Percentiles rank a stretch among this genome's conserved stretches.
Conservation (phyloP, 306 rosid species). For the Vicia sativa region DNA sequence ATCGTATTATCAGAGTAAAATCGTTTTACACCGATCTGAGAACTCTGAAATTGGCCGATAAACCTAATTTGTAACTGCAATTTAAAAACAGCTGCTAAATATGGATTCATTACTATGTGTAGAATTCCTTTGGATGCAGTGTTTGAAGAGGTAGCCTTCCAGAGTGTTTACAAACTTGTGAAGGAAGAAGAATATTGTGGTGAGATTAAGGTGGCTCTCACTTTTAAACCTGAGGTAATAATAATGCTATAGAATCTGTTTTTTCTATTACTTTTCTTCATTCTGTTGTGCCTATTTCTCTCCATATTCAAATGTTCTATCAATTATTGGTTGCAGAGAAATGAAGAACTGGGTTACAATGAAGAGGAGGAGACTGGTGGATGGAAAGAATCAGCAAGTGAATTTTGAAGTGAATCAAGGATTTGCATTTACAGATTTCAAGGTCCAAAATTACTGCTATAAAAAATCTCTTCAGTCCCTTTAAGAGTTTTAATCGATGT, state of each 20-base stretch:
- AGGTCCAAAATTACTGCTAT: not conserved
- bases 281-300: constrained; percentile 3
- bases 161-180: constrained; percentile 47
- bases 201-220: constrained; percentile 54
- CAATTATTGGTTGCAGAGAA: constrained; percentile 36
- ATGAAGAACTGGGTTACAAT: not conserved
- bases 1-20: not conserved
- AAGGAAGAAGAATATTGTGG: constrained; percentile 48
- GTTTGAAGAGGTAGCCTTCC: constrained; percentile 42
- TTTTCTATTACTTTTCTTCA: constrained; percentile 18
- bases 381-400: constrained; percentile 39
- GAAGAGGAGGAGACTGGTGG: constrained; percentile 38
- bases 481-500: constrained; percentile 15
- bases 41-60: too few relatives aligned
- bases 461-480: not conserved
- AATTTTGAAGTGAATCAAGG: constrained; percentile 25
- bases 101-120: constrained; percentile 4
- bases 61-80: not conserved
- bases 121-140: constrained; percentile 48
- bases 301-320: constrained; percentile 1
- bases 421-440: constrained; percentile 2
- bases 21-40: too few relatives aligned
- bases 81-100: too few relatives aligned
- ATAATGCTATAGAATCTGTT: not conserved
- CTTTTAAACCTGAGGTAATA: constrained; percentile 48